Conservation (phyloP, 78 protist species). For the Dictyostelium firmibasis region DNA sequence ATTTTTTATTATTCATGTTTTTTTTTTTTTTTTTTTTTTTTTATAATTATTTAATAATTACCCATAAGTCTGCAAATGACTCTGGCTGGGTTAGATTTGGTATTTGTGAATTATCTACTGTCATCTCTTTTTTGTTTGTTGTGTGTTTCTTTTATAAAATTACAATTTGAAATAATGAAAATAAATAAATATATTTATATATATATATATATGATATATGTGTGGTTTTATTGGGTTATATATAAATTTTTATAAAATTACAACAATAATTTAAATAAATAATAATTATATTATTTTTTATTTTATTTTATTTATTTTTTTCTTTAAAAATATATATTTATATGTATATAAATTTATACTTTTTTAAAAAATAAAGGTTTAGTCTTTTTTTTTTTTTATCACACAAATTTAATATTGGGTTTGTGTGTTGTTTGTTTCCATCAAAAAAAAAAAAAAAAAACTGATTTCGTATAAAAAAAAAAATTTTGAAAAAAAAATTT, state of each 20-base stretch:
- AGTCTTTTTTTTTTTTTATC: no score
- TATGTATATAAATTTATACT: no score
- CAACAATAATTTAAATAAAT: neutral
- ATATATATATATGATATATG: no score
- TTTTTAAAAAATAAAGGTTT: no score
- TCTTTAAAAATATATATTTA: no score
- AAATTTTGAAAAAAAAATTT: neutral
- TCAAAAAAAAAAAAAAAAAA: no score
- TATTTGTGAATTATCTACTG: neutral
- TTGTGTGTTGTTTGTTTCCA: neutral
- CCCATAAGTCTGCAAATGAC: constrained; percentile 40
- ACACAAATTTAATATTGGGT: neutral
- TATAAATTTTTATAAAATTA: no score
- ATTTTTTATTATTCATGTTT: neutral
- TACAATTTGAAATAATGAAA: neutral
- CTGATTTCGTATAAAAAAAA: neutral
- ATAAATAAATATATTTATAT: neutral
- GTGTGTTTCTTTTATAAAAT: neutral
- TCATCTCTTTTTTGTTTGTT: neutral
- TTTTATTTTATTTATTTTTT: no score
- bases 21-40: neutral
- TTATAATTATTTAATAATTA: neutral
- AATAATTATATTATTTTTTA: no score
- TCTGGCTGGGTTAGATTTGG: neutral
- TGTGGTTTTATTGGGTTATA: no score